Conservation (phyloP, 768 basidiomycete genomes). For the Kockovaella imperatae region DNA sequence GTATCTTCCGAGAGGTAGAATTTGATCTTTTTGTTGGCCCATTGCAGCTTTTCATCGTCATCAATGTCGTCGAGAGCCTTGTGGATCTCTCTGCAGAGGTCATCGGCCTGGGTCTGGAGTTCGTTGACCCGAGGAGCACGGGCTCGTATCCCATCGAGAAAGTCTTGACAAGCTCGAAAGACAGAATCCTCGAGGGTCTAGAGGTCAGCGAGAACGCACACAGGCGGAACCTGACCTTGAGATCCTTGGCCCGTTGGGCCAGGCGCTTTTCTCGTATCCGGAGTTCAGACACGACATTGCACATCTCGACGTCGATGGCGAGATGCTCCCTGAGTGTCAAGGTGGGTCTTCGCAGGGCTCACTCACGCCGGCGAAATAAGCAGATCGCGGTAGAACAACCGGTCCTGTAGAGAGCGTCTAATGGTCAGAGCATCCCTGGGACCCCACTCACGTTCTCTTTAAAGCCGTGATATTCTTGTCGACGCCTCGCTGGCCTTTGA, state of each 20-base stretch:
- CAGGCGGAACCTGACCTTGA: conserved; percentile 15
- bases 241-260: conserved; percentile 16
- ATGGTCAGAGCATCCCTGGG: background rate
- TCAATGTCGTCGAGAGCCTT: conserved; percentile 16
- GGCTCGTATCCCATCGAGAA: conserved; percentile 10
- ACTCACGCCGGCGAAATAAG: conserved; percentile 22
- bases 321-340: conserved; percentile 24
- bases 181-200: conserved; percentile 24
- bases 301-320: conserved; percentile 31
- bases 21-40: conserved; percentile 18
- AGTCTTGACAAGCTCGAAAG: conserved; percentile 10
- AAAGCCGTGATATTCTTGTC: background rate
- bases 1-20: conserved; percentile 26
- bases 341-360: background rate
- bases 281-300: conserved; percentile 20
- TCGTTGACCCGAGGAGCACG: background rate
- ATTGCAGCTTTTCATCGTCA: conserved; percentile 15
- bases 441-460: conserved; percentile 13
- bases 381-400: conserved; percentile 15
- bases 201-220: background rate
- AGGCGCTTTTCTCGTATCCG: conserved; percentile 20
- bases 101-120: conserved; percentile 4
- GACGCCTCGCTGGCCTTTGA: conserved; percentile 10
- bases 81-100: conserved; percentile 6
- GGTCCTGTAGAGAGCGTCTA: conserved; percentile 28